Base-by-base conservation (phyloP, 1,139 yeast genomes). In the Meyerozyma elateridarum region DNA sequence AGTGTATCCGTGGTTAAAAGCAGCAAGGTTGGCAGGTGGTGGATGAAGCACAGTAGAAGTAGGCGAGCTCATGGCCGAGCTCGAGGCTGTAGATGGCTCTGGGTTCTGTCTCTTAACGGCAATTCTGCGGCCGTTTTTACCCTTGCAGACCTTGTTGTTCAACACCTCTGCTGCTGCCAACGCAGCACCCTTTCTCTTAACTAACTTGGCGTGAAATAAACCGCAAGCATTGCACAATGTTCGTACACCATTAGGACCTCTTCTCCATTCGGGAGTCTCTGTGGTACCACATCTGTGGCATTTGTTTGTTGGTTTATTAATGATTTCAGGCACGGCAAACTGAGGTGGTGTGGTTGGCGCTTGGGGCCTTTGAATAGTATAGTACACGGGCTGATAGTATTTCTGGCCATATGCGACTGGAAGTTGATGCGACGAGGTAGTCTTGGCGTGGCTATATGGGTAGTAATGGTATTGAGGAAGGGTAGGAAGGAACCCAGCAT, bases 181-280 rank as follows among this genome's bases (percentile, higher is more conserved):
- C 1, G 64, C 73, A 21, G 80, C 78, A 3, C 91, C 91, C 44
- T 74, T 77, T 39, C 75, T 64, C 52, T 79, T 79, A 31, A 76
- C 74, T 34, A 82, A 61, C 51, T 84, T 84, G 17, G 91, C 87
- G 55, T 81, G 87, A 53, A 75, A 84, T 31, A 87, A 64, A 0
- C 96, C 96, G 59, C 96, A 87, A 0, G 95, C 95, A 54, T 87
- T 87, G 56, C 95, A 87, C 37, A 87, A 62, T 0, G 94, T 84
- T 32, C 93, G 66, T 9, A 82, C 83, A 0, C 95, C 96, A 39
- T 77, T 75, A 2, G 95, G 95, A 0, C 95, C 95, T 36, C 88
- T 69, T 43, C 95, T 67, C 95, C 96, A 87, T 59, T 87, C 95
- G 1, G 95, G 95, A 1, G 96, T 85, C 39, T 80, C 85, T 3